phyloP scores from a whole-genome alignment of 305 asterid genomes.

The Fraxinus greggii region DNA sequence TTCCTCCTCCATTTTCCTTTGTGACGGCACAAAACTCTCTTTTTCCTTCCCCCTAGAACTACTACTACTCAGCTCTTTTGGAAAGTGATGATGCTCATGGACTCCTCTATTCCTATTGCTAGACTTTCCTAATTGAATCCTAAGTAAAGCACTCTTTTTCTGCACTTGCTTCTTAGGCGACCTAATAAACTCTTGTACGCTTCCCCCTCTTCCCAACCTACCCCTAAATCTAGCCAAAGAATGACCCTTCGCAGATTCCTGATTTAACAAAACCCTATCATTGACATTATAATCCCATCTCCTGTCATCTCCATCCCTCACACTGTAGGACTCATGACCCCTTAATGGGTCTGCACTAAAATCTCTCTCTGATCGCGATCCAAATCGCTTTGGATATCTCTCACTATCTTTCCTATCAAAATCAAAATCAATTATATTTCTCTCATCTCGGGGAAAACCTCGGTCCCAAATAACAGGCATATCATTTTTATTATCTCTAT shows the following conservation, averaged over 20 bases:
- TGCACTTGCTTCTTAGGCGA: slow-evolving; percentile 44
- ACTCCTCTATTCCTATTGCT: slow-evolving; percentile 42
- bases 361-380: slow-evolving; percentile 26
- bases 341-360: slow-evolving; percentile 3
- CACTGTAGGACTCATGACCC: slow-evolving; percentile 31
- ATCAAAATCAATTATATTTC: slow-evolving; percentile 17
- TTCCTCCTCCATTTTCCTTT: slow-evolving; percentile 33
- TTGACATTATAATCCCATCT: slow-evolving; percentile 34
- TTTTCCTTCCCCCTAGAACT: slow-evolving; percentile 42
- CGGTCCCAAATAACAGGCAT: slow-evolving; percentile 28
- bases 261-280: slow-evolving; percentile 31
- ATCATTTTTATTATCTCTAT: slow-evolving; percentile 27
- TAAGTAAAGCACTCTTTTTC: slow-evolving; percentile 48
- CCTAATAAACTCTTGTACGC: slow-evolving; percentile 34
- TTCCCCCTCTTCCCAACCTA: slow-evolving; percentile 42
- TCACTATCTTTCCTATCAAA: slow-evolving; percentile 25
- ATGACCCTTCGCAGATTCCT: slow-evolving; percentile 24
- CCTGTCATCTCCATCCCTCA: slow-evolving; percentile 36
- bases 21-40: slow-evolving; percentile 32
- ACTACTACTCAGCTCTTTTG: slow-evolving; percentile 31
- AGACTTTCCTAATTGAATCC: slow-evolving; percentile 52
- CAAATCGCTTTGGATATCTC: slow-evolving; percentile 16
- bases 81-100: slow-evolving; percentile 29
- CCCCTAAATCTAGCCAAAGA: slow-evolving; percentile 49
- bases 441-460: slow-evolving; percentile 18